Evolutionary conservation across 495 filamentous ascomycete genomes (phyloP).

Genomic region (Xylaria venustula): DNA sequence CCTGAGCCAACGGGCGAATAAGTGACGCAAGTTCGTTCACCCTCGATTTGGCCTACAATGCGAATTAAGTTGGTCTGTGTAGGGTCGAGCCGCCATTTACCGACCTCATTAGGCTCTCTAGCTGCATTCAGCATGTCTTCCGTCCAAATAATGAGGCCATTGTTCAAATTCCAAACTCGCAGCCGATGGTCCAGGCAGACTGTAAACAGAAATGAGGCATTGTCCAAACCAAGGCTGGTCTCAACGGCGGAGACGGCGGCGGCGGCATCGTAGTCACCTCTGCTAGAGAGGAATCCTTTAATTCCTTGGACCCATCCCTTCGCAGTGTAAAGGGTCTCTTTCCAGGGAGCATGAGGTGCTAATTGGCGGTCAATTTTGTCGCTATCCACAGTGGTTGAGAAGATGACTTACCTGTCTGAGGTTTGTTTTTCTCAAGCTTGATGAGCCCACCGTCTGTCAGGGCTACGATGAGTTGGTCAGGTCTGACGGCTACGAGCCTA

Average conservation of each 20-base stretch:
- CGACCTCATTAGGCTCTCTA: slow-evolving; percentile 54
- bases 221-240: slow-evolving; percentile 45
- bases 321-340: slow-evolving; percentile 75
- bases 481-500: slow-evolving; percentile 69
- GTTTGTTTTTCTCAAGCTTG: slow-evolving; percentile 63
- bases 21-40: slow-evolving; percentile 72
- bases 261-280: slow-evolving; percentile 23
- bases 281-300: slow-evolving; percentile 66
- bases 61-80: slow-evolving; percentile 67
- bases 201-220: slow-evolving; percentile 67
- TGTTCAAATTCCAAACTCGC: slow-evolving; percentile 78
- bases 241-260: slow-evolving; percentile 43
- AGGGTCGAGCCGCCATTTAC: slow-evolving; percentile 74
- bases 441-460: slow-evolving; percentile 81
- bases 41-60: slow-evolving; percentile 63
- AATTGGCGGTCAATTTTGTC: neutral
- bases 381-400: slow-evolving; percentile 2
- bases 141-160: slow-evolving; percentile 60
- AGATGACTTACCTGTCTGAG: slow-evolving; percentile 60
- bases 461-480: slow-evolving; percentile 72
- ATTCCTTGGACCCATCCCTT: slow-evolving; percentile 73
- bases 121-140: slow-evolving; percentile 31
- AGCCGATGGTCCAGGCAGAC: slow-evolving; percentile 84
- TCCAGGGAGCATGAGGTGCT: slow-evolving; percentile 61
- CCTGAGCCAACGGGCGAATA: slow-evolving; percentile 84